Evolutionary conservation across 2,329 filamentous ascomycete species (phyloP).

Genomic region (Cryphonectria parasitica): DNA sequence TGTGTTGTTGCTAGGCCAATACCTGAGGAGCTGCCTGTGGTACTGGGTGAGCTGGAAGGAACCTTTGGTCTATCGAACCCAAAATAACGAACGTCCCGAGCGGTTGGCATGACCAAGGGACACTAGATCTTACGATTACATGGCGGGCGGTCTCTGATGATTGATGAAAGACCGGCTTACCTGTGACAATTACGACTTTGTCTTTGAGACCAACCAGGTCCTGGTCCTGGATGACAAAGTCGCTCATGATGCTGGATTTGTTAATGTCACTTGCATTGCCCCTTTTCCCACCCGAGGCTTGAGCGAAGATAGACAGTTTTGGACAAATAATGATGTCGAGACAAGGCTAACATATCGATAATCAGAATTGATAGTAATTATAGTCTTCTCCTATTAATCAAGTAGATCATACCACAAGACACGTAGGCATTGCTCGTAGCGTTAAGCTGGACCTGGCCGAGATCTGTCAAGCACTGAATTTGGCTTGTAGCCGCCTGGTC

Average conservation of each 20-base stretch:
- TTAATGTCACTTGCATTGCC: not conserved
- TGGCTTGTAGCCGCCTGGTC: not conserved
- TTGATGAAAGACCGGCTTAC: not conserved
- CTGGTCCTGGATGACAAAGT: not conserved
- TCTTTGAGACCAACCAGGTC: not conserved
- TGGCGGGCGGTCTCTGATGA: not conserved
- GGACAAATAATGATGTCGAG: not conserved
- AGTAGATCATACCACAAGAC: not conserved
- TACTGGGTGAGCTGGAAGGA: not conserved
- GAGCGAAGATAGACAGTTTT: not conserved
- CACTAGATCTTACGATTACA: not conserved
- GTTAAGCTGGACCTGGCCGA: not conserved
- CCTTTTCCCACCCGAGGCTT: not conserved
- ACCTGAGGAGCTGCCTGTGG: slow-evolving; percentile 13
- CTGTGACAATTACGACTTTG: slow-evolving; percentile 1
- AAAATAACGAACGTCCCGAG: not conserved
- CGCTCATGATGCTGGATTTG: not conserved
- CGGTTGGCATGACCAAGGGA: not conserved
- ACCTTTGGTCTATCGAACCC: not conserved
- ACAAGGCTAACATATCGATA: no score
- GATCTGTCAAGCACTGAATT: not conserved
- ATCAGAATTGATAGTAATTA: not conserved
- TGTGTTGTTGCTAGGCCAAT: slow-evolving; percentile 7
- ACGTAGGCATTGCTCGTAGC: not conserved
- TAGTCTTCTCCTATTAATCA: not conserved